Conservation (phyloP, 2,329 filamentous ascomycete genomes). For the Talaromyces sp. region DNA sequence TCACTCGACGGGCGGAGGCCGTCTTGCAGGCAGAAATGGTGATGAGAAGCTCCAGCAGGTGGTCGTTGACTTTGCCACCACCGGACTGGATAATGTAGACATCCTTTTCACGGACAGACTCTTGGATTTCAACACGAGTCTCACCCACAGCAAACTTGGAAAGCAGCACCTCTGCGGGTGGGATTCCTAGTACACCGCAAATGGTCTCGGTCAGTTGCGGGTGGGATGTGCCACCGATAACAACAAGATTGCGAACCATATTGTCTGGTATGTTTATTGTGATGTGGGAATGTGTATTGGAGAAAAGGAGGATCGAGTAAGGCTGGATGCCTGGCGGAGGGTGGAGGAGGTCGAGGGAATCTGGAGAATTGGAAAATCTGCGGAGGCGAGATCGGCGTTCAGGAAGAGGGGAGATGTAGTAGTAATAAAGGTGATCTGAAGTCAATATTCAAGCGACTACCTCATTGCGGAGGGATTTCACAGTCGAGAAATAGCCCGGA, state of each 20-base stretch:
- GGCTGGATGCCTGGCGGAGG: background rate
- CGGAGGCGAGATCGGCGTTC: conserved; percentile 29
- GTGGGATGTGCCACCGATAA: conserved; percentile 92
- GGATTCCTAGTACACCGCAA: conserved; percentile 84
- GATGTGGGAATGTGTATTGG: conserved; percentile 14
- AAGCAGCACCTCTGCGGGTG: conserved; percentile 80
- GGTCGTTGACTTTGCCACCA: conserved; percentile 90
- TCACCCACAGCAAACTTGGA: conserved; percentile 94
- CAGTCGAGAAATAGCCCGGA: conserved; percentile 23
- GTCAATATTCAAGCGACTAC: conserved; percentile 31
- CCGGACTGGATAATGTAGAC: conserved; percentile 98
- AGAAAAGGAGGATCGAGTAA: conserved; percentile 19
- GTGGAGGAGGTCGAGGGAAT: conserved; percentile 29
- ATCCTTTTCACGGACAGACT: conserved; percentile 96
- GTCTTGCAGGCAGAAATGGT: conserved; percentile 98
- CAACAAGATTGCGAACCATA: conserved; percentile 94
- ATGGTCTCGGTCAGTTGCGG: conserved; percentile 83
- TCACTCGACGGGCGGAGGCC: conserved; percentile 88
- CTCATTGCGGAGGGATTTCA: conserved; percentile 36
- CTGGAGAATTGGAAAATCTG: conserved; percentile 33
- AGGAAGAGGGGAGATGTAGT: conserved; percentile 7
- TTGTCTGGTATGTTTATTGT: conserved; percentile 19
- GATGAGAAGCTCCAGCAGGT: conserved; percentile 94
- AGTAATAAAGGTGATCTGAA: conserved; percentile 10
- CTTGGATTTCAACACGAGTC: conserved; percentile 91